A percentile compares a stretch with the other conserved stretches of the same genome.
phyloP scores from a whole-genome alignment of 306 rosid species.

The Prinsepia uniflora region DNA sequence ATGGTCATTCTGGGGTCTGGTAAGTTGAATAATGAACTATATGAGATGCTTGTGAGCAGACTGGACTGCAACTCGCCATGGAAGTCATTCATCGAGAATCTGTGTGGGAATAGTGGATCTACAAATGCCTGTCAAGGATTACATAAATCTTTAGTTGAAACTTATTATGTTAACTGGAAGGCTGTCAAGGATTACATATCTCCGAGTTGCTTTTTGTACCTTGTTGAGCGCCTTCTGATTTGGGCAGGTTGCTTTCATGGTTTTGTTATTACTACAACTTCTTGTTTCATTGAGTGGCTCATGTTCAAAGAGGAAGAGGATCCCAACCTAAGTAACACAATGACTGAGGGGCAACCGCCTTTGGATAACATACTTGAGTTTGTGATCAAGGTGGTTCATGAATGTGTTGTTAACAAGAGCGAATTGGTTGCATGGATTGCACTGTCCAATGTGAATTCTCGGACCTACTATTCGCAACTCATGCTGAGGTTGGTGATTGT shows the following conservation, averaged over 20 bases:
- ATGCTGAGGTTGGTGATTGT: too few relatives aligned
- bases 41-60: constrained; percentile 15
- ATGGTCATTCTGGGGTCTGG: too few relatives aligned
- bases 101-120: constrained; percentile 15
- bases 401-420: too few relatives aligned
- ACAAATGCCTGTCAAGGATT: constrained; percentile 11
- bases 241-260: constrained; percentile 31
- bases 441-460: too few relatives aligned
- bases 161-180: constrained; percentile 37
- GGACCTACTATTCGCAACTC: too few relatives aligned
- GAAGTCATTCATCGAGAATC: constrained; percentile 37
- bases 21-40: too few relatives aligned
- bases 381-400: too few relatives aligned
- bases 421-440: too few relatives aligned
- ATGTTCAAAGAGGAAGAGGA: too few relatives aligned
- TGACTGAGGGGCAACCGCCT: too few relatives aligned
- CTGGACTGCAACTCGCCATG: constrained; percentile 32
- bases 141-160: constrained; percentile 33
- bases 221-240: constrained; percentile 58
- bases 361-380: too few relatives aligned
- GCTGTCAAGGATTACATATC: constrained; percentile 35
- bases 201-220: constrained; percentile 64
- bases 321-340: too few relatives aligned
- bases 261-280: constrained; percentile 43
- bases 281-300: constrained; percentile 34